phyloP scores from a whole-genome alignment of 2,329 filamentous ascomycete species.

The Aureobasidium zeae region DNA sequence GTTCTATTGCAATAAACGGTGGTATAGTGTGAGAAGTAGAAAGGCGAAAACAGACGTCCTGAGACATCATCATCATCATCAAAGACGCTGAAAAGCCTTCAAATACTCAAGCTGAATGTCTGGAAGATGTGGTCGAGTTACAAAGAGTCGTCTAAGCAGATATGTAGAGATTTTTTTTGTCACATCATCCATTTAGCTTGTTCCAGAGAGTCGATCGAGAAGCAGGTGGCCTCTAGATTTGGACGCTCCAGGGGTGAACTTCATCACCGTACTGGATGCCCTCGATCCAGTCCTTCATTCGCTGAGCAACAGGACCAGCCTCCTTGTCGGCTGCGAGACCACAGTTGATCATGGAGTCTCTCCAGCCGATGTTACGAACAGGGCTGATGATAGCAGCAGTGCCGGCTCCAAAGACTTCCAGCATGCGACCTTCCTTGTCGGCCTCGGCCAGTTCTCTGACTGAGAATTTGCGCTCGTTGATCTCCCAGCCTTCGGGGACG shows the following conservation, averaged over 20 bases:
- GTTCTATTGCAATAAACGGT: too few species aligned
- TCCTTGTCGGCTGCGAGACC: constrained; percentile 73
- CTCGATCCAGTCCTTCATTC: constrained; percentile 96
- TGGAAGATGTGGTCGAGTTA: too few species aligned
- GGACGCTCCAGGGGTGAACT: constrained; percentile 77
- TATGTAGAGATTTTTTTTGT: too few species aligned
- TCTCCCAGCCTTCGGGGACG: constrained; percentile 74
- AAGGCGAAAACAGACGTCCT: too few species aligned
- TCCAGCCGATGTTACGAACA: constrained; percentile 82
- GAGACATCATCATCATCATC: too few species aligned
- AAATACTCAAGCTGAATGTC: too few species aligned
- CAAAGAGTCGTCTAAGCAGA: too few species aligned
- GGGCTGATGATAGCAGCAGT: constrained; percentile 93
- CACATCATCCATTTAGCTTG: too few species aligned
- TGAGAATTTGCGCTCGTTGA: constrained; percentile 82
- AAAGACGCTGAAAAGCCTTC: too few species aligned
- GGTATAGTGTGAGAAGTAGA: too few species aligned
- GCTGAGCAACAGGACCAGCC: constrained; percentile 72
- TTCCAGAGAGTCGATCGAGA: too few species aligned
- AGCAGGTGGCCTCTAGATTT: neutral
- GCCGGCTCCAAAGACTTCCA: constrained; percentile 90
- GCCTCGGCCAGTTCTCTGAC: constrained; percentile 81
- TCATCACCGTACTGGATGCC: constrained; percentile 90
- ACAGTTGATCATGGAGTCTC: constrained; percentile 69
- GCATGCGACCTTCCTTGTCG: constrained; percentile 68